Conservation (phyloP, 345 rosid genomes). For the Salix exigua region DNA sequence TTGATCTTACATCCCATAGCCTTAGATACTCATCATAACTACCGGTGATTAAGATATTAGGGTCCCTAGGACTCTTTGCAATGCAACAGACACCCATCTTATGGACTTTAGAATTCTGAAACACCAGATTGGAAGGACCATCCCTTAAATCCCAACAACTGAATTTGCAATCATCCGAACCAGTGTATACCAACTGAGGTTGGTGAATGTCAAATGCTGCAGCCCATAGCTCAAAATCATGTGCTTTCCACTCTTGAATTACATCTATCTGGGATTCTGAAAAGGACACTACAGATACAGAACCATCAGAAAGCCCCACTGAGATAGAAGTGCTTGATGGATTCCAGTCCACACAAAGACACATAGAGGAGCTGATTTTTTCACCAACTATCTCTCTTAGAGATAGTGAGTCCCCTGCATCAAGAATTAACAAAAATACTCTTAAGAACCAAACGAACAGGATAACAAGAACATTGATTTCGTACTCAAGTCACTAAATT, state of each 20-base stretch:
- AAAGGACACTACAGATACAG: conserved; percentile 49
- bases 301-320: conserved; percentile 84
- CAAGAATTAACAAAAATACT: neutral
- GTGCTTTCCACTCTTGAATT: conserved; percentile 79
- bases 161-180: conserved; percentile 93
- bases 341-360: conserved; percentile 83
- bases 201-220: conserved; percentile 73
- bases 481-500: no score
- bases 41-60: conserved; percentile 63
- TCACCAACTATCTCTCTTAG: conserved; percentile 44
- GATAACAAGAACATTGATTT: neutral
- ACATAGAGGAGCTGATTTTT: conserved; percentile 74
- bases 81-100: conserved; percentile 90
- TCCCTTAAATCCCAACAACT: conserved; percentile 74
- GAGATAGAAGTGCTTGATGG: conserved; percentile 49
- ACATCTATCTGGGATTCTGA: conserved; percentile 51
- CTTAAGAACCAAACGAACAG: neutral
- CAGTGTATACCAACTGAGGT: conserved; percentile 64
- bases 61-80: conserved; percentile 51
- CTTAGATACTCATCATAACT: conserved; percentile 80
- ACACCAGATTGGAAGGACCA: conserved; percentile 39
- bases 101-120: conserved; percentile 62
- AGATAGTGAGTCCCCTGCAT: conserved; percentile 34
- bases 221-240: conserved; percentile 82
- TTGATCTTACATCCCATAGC: conserved; percentile 74